These are phyloP conservation scores for Podosphaera fusca DNA, from an alignment of 2,329 filamentous ascomycete genomes.

Conservation along the genomic window DNA sequence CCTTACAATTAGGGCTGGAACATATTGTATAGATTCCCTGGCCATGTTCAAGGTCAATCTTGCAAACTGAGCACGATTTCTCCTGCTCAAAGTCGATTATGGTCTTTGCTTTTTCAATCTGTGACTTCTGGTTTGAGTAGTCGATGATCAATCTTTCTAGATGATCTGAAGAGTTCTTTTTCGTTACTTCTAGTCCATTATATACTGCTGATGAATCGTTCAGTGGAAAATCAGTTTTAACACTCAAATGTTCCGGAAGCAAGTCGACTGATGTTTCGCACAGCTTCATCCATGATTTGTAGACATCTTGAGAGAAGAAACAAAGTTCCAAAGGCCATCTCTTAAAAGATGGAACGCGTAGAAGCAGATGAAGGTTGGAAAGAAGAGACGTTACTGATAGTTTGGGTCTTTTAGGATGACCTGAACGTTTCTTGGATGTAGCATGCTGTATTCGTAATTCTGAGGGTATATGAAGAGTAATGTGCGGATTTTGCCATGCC, in stretches of 20 bases:
- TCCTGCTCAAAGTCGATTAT: conserved; percentile 32
- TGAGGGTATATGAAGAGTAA: conserved; percentile 53
- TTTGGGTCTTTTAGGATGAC: conserved; percentile 31
- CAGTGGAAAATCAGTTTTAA: conserved; percentile 11
- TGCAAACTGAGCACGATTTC: conserved; percentile 31
- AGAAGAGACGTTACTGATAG: conserved; percentile 44
- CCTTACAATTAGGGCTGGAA: conserved; percentile 27
- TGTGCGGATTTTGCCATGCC: conserved; percentile 73
- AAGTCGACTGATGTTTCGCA: conserved; percentile 19
- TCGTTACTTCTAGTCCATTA: conserved; percentile 3
- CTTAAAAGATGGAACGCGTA: conserved; percentile 56
- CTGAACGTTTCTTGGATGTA: conserved; percentile 27
- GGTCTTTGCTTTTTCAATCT: conserved; percentile 30
- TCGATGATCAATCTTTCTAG: conserved; percentile 28
- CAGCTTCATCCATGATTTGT: conserved; percentile 42
- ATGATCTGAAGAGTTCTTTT: conserved; percentile 5
- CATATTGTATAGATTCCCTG: conserved; percentile 34
- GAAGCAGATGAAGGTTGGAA: conserved; percentile 58
- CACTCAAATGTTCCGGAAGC: conserved; percentile 8
- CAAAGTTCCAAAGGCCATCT: conserved; percentile 64
- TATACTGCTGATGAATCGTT: not conserved
- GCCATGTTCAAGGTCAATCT: conserved; percentile 21
- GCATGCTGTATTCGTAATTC: conserved; percentile 33
- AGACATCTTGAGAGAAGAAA: conserved; percentile 53
- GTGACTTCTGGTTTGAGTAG: conserved; percentile 27